A percentile compares a stretch with the other conserved stretches of the same genome.
These are phyloP conservation scores for Sarcodon aspratus DNA, from an alignment of 768 basidiomycete species.

Conservation along the genomic window DNA sequence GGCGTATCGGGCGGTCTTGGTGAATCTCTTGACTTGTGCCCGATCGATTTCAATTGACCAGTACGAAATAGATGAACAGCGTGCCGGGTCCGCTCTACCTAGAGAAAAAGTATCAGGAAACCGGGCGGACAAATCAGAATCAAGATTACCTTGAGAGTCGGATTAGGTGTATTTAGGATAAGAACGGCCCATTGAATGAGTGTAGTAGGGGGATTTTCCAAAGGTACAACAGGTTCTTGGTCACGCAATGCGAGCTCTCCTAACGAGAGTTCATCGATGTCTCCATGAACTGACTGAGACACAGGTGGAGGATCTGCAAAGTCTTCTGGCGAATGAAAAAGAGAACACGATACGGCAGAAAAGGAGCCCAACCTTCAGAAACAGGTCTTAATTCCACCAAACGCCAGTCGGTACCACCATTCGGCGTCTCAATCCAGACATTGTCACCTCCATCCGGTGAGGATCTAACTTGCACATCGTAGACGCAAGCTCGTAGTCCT, in stretches of 20 bases:
- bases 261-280: conserved; percentile 12
- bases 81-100: conserved; percentile 61
- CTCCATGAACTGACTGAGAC: conserved; percentile 4
- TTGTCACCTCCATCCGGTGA: conserved; percentile 22
- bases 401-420: conserved; percentile 41
- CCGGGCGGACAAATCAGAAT: no score
- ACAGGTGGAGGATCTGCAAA: conserved; percentile 58
- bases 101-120: neutral
- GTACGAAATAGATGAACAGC: conserved; percentile 61
- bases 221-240: conserved; percentile 38
- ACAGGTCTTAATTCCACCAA: conserved; percentile 61
- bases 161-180: conserved; percentile 66
- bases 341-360: neutral
- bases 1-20: conserved; percentile 54
- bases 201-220: conserved; percentile 40
- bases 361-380: conserved; percentile 43
- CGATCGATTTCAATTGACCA: conserved; percentile 56
- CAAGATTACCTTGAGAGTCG: conserved; percentile 41
- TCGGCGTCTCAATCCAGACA: conserved; percentile 53
- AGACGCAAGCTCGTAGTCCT: conserved; percentile 60
- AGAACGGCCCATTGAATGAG: conserved; percentile 72
- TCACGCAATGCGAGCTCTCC: neutral
- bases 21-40: conserved; percentile 33
- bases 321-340: conserved; percentile 17
- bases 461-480: conserved; percentile 37